Percentiles rank a stretch among this genome's conserved stretches.
These are phyloP conservation scores for Emydomyces testavorans DNA, from an alignment of 2,329 filamentous ascomycete species.

Conservation along the genomic window DNA sequence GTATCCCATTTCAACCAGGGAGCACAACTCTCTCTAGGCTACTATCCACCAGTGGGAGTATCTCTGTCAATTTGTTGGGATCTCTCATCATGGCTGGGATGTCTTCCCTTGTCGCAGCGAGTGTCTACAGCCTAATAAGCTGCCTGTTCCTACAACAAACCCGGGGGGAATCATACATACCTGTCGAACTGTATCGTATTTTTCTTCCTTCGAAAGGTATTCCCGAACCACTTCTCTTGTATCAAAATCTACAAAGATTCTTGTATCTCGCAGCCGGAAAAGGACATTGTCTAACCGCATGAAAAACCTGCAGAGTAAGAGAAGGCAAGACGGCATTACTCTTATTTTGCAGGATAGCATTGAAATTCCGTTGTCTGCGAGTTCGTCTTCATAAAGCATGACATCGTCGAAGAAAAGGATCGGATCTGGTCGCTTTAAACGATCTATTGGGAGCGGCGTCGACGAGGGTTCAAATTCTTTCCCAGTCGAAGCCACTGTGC, in stretches of 20 bases:
- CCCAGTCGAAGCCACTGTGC: constrained; percentile 40
- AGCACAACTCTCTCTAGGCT: constrained; percentile 42
- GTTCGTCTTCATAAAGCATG: constrained; percentile 89
- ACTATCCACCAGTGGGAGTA: constrained; percentile 61
- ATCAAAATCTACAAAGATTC: constrained; percentile 82
- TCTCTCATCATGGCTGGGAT: constrained; percentile 67
- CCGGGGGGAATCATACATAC: constrained; percentile 38
- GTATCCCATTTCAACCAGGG: neutral
- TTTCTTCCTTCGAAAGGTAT: constrained; percentile 77
- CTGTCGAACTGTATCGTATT: constrained; percentile 62
- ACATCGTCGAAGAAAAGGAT: constrained; percentile 97
- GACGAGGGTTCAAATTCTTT: constrained; percentile 36
- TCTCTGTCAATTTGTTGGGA: constrained; percentile 58
- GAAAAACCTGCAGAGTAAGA: constrained; percentile 77
- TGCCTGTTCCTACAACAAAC: neutral
- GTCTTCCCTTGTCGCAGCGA: constrained; percentile 54
- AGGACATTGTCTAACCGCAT: constrained; percentile 87
- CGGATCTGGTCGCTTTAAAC: constrained; percentile 78
- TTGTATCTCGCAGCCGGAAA: constrained; percentile 75
- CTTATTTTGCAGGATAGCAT: constrained; percentile 81
- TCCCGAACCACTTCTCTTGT: constrained; percentile 71
- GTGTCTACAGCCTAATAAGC: constrained; percentile 27
- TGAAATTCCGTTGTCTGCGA: constrained; percentile 93
- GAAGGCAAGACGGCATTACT: constrained; percentile 79
- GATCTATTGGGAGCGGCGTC: constrained; percentile 65